These are phyloP conservation scores for Scheffersomyces amazonensis DNA, from an alignment of 805 yeast species.

Conservation along the genomic window DNA sequence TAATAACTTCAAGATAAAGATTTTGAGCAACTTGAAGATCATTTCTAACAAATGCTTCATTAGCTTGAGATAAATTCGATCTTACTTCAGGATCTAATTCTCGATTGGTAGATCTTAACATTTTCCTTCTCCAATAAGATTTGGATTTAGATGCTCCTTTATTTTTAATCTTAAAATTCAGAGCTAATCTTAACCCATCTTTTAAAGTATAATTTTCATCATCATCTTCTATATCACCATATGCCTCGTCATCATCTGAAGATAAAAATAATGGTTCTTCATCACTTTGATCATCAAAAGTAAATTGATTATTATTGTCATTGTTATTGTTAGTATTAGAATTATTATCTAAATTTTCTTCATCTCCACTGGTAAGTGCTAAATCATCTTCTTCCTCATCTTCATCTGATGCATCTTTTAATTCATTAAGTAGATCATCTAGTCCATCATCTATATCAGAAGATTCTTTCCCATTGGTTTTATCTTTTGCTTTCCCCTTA, in stretches of 20 bases:
- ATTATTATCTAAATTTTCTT: constrained; percentile 5
- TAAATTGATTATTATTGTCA: too few relatives aligned
- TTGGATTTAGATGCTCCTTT: constrained; percentile 27
- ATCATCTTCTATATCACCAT: constrained; percentile 29
- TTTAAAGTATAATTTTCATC: constrained; percentile 48
- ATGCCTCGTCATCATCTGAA: constrained; percentile 4
- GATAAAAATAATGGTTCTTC: constrained; percentile 1
- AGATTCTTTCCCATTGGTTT: neutral
- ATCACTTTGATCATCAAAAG: constrained; percentile 1
- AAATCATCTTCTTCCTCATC: constrained; percentile 6
- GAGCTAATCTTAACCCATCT: constrained; percentile 67
- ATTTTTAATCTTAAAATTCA: constrained; percentile 54
- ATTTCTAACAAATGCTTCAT: constrained; percentile 71
- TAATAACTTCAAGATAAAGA: constrained; percentile 66
- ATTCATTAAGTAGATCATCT: constrained; percentile 2
- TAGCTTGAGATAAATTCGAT: constrained; percentile 64
- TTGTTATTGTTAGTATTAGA: too few relatives aligned
- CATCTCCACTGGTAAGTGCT: constrained; percentile 3
- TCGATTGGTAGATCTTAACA: constrained; percentile 31
- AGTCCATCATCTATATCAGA: constrained; percentile 1
- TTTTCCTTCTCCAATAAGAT: constrained; percentile 36
- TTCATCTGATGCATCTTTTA: constrained; percentile 4
- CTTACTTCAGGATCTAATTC: constrained; percentile 73
- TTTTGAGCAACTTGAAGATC: constrained; percentile 60
- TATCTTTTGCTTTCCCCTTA: constrained; percentile 1